Base-by-base conservation (phyloP, 495 filamentous ascomycete genomes). In the Podospora appendiculata region DNA sequence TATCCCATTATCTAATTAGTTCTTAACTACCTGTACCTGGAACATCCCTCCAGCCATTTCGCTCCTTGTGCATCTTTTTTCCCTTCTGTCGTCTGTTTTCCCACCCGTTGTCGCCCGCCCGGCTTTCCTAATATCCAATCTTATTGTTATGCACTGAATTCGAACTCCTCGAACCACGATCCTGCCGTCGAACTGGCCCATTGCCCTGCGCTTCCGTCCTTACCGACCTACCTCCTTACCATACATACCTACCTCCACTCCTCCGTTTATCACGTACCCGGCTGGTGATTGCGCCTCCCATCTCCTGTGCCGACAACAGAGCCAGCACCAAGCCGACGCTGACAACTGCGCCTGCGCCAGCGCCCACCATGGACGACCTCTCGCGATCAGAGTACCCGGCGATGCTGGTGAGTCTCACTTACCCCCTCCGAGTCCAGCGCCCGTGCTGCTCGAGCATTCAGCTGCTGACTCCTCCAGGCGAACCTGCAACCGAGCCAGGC, bases 381-480 rank as follows among this genome's bases (percentile, higher is more conserved):
- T 87, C 88, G 62, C 81, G 92, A 67, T 80, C 88, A 67, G 93
- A 98, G 71, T 98, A 98, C 73, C 92, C 93, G 64, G 87, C 87
- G 32, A 82, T 98, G 79, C 83, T 97, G 87, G 93, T 98, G 80
- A 69, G 88, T 62, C 50, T 35, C 33, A 46, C n/a, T 32, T 11
- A 35, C 32, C 13, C 34, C 45, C 43, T 52, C 12, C 19, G 17
- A 25, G 25, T 5, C 25, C 53, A 48, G 36, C 36, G 47, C 44
- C 40, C 42, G 19, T 38, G 17, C 45, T 41, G 54, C 58, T 45
- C 54, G 51, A 58, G 63, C 55, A 70, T 45, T 53, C 12, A 50
- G 32, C 53, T 51, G 38, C 48, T 55, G 36, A n/a, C 18, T 14
- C 34, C 40, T 46, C 19, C 61, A 97, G 92, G 85, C 83, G 52